A percentile compares a stretch with the other conserved stretches of the same genome.
Evolutionary conservation across 208 protist species (phyloP).

Genomic region (Acanthamoeba sp.): DNA sequence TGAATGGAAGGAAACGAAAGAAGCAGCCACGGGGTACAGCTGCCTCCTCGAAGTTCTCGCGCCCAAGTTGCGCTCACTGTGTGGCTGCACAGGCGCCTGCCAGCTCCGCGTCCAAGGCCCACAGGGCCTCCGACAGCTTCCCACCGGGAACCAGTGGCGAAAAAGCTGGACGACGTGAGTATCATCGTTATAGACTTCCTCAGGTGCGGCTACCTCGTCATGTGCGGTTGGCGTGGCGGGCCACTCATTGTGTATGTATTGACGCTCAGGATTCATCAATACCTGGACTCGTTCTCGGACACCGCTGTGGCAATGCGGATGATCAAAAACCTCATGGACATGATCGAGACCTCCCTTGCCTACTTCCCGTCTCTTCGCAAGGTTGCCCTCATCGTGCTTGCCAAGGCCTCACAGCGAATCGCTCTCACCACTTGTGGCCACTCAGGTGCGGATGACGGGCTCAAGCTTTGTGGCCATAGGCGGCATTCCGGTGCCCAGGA

Average conservation of each 20-base stretch:
- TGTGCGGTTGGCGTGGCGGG: too few relatives aligned
- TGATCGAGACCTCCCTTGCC: slow-evolving; percentile 1
- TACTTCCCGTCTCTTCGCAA: slow-evolving; percentile 31
- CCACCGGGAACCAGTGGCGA: neutral
- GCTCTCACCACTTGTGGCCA: too few relatives aligned
- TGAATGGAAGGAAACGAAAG: neutral
- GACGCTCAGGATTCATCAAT: slow-evolving; percentile 22
- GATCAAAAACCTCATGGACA: slow-evolving; percentile 15
- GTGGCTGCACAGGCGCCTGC: too few relatives aligned
- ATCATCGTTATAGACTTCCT: neutral
- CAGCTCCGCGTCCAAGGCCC: neutral
- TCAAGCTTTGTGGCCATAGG: slow-evolving; percentile 23
- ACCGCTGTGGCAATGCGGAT: neutral
- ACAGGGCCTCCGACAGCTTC: neutral
- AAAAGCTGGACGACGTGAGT: slow-evolving; percentile 52
- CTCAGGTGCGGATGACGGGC: slow-evolving; percentile 24
- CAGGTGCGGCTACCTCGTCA: neutral
- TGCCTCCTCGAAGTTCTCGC: too few relatives aligned
- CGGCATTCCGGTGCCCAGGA: neutral
- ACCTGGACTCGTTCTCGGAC: neutral
- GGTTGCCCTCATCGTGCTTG: too few relatives aligned
- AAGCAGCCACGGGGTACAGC: neutral
- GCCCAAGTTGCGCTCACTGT: too few relatives aligned
- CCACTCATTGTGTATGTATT: too few relatives aligned
- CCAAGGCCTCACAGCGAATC: too few relatives aligned